Conservation (phyloP, 208 protist genomes). For the Trypanosoma avium region DNA sequence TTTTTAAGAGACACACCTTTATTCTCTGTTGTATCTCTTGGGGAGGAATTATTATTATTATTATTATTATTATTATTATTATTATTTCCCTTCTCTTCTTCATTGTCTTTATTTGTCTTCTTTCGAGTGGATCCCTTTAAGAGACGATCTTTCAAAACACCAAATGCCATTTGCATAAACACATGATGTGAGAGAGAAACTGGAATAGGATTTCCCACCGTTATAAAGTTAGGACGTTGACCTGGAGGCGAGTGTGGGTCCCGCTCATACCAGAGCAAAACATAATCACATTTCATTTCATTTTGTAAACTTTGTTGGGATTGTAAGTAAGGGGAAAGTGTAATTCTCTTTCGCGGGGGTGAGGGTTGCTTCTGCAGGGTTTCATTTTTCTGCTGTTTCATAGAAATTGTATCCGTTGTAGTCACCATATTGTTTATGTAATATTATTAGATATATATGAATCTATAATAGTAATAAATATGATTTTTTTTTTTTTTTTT, state of each 20-base stretch:
- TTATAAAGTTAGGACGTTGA: slow-evolving; percentile 23
- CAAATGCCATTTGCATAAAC: slow-evolving; percentile 38
- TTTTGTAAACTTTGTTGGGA: slow-evolving; percentile 27
- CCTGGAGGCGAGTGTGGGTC: slow-evolving; percentile 18
- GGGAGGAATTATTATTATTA: too few species aligned
- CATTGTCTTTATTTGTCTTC: background rate
- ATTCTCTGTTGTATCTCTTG: background rate
- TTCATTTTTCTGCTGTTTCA: background rate
- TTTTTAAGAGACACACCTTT: background rate
- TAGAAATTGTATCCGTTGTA: too few species aligned
- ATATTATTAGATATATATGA: too few species aligned
- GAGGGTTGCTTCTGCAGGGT: background rate
- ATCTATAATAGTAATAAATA: too few species aligned
- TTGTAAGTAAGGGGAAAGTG: slow-evolving; percentile 5
- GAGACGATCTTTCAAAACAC: slow-evolving; percentile 30
- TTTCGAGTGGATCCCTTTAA: background rate
- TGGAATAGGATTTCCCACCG: slow-evolving; percentile 26
- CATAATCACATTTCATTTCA: slow-evolving; percentile 26
- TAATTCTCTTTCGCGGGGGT: background rate
- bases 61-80: background rate
- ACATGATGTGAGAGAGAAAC: slow-evolving; percentile 32
- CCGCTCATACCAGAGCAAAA: slow-evolving; percentile 30
- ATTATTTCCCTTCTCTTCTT: background rate
- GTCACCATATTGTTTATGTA: too few species aligned
- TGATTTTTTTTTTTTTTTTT: too few species aligned